phyloP scores from a whole-genome alignment of 1,284 basidiomycete species.

The Trametes hirsuta region DNA sequence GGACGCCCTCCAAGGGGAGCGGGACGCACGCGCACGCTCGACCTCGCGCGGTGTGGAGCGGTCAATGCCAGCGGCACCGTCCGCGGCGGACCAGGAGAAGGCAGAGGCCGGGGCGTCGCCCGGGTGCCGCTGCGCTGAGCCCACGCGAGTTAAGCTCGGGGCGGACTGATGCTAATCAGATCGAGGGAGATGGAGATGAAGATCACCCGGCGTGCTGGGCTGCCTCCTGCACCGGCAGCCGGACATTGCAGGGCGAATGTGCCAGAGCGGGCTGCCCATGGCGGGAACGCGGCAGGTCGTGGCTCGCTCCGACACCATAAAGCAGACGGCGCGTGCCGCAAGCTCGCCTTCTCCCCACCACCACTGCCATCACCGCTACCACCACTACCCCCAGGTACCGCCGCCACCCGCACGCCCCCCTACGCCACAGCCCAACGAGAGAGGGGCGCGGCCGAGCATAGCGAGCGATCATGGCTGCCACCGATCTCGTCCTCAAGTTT shows the following conservation, averaged over 20 bases:
- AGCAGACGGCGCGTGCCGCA: neutral
- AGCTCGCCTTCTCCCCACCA: neutral
- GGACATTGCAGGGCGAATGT: constrained; percentile 12
- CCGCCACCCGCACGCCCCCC: neutral
- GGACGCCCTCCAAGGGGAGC: too few species aligned
- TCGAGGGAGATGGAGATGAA: constrained; percentile 27
- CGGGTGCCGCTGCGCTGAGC: constrained; percentile 5
- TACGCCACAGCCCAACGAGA: neutral
- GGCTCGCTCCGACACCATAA: constrained; percentile 7
- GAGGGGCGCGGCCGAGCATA: neutral
- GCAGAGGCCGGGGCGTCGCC: neutral
- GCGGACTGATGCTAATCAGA: constrained; percentile 32
- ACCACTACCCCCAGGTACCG: neutral
- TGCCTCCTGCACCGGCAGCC: constrained; percentile 10
- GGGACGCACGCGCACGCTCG: too few species aligned
- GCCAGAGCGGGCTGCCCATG: constrained; percentile 5
- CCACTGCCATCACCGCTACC: neutral
- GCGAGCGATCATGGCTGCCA: constrained; percentile 28
- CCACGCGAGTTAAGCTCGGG: constrained; percentile 35
- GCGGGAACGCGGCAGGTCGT: constrained; percentile 9
- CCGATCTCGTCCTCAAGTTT: constrained; percentile 47
- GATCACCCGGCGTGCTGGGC: constrained; percentile 22
- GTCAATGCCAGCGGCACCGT: neutral
- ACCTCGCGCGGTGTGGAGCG: too few species aligned
- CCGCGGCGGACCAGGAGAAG: neutral